Evolutionary conservation across 1,284 basidiomycete species (phyloP).

Genomic region (Amylostereum areolatum): DNA sequence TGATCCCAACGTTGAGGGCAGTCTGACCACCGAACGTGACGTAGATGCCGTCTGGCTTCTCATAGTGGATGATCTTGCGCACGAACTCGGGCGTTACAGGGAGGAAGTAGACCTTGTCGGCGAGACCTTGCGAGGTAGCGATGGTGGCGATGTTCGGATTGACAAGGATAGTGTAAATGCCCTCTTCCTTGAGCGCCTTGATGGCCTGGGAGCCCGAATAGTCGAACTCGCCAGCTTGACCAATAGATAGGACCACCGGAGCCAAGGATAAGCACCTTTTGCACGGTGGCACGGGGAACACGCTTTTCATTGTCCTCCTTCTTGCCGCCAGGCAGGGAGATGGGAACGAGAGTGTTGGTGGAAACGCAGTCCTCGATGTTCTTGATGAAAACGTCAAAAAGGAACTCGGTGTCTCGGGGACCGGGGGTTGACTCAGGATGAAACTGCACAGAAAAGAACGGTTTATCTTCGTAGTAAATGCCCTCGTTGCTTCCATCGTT

Average conservation of each 20-base stretch:
- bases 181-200: slow-evolving; percentile 98
- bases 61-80: slow-evolving; percentile 95
- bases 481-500: slow-evolving; percentile 98
- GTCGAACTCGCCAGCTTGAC: slow-evolving; percentile 98
- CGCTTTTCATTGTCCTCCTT: slow-evolving; percentile 80
- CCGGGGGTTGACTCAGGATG: slow-evolving; percentile 99
- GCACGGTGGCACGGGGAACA: slow-evolving; percentile 74
- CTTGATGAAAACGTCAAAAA: slow-evolving; percentile 97
- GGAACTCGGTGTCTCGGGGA: slow-evolving; percentile 96
- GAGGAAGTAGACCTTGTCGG: slow-evolving; percentile 99
- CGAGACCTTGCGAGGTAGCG: slow-evolving; percentile 94
- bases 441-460: slow-evolving; percentile 99
- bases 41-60: slow-evolving; percentile 98
- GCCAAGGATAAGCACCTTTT: slow-evolving; percentile 94
- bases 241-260: slow-evolving; percentile 97
- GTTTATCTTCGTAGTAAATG: slow-evolving; percentile 87
- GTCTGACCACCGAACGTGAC: slow-evolving; percentile 99
- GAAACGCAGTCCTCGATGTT: slow-evolving; percentile 75
- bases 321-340: slow-evolving; percentile 84
- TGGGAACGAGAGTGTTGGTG: slow-evolving; percentile 66
- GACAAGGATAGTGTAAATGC: slow-evolving; percentile 97
- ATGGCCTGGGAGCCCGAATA: slow-evolving; percentile 99
- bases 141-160: slow-evolving; percentile 99
- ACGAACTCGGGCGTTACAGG: slow-evolving; percentile 98
- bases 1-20: slow-evolving; percentile 94